phyloP scores from a whole-genome alignment of 768 basidiomycete species.

The Amanita molliuscula region DNA sequence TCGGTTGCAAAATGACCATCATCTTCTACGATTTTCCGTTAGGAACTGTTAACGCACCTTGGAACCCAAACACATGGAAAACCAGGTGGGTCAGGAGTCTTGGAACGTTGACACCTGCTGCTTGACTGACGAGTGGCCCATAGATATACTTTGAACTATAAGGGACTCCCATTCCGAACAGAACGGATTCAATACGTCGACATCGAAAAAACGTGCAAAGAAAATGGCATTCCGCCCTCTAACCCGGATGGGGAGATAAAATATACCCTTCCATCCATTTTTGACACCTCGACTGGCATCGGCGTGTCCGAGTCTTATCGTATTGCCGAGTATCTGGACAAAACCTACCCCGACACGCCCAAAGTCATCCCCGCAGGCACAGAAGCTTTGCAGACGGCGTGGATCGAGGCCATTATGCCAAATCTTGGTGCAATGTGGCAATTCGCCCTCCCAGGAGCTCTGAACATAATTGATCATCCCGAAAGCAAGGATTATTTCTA shows the following conservation, averaged over 20 bases:
- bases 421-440: constrained; percentile 6
- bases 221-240: constrained; percentile 22
- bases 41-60: constrained; percentile 15
- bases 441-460: constrained; percentile 11
- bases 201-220: constrained; percentile 22
- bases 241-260: constrained; percentile 17
- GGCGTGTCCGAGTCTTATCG: constrained; percentile 24
- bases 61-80: constrained; percentile 39
- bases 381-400: constrained; percentile 10
- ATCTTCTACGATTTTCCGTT: constrained; percentile 36
- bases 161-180: constrained; percentile 27
- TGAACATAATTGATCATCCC: constrained; percentile 15
- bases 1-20: constrained; percentile 10
- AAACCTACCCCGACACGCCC: constrained; percentile 24
- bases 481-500: constrained; percentile 25
- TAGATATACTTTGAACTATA: constrained; percentile 16
- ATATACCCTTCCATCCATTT: constrained; percentile 31
- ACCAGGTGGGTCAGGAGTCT: constrained; percentile 25
- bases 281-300: constrained; percentile 22
- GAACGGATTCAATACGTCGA: constrained; percentile 31
- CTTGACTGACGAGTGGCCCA: background rate
- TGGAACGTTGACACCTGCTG: constrained; percentile 23
- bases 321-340: constrained; percentile 33
- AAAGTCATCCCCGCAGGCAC: constrained; percentile 20
- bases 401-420: background rate